Evolutionary conservation across 2,329 filamentous ascomycete genomes (phyloP), one percentile per base, ranked within the genome.

Genomic region (Mariannaea sp.): DNA sequence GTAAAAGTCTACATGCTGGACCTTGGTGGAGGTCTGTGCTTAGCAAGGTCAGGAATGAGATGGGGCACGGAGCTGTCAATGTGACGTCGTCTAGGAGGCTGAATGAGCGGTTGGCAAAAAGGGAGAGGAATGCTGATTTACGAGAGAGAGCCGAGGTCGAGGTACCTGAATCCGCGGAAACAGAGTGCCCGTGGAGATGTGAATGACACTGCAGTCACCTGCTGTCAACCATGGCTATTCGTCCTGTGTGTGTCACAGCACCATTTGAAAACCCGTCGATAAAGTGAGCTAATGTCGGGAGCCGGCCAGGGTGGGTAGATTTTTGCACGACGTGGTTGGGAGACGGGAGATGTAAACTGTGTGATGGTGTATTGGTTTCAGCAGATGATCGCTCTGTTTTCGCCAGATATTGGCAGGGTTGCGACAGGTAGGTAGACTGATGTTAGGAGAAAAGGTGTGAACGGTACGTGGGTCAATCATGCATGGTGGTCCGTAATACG

Each of bases 341-440:
- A 44, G 36, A 16, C 12, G 32, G 32, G 26, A 24, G 38, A 20
- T n/a, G n/a, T n/a, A n/a, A n/a, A n/a, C n/a, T n/a, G n/a, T 22
- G 35, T 29, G n/a, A 22, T 43, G 36, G 46, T 45, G 44, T 39
- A 53, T n/a, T 49, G 35, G 44, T n/a, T 45, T 27, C 27, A 36
- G 39, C 32, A 24, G 50, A 47, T 47, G 50, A 53, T 53, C 50
- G 39, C 44, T 44, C 30, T 38, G 17, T 43, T 22, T 48, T 53
- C 26, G 50, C 47, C 50, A 47, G 35, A 26, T 39, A 49, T 53
- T 43, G 44, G 29, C 42, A 52, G 33, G 35, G 17, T 41, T 19
- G 35, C 45, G 41, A 26, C 41, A 33, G 14, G 17, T n/a, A n/a
- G n/a, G n/a, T n/a, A 39, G 35, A 39, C 44, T 30, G 33, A 44